Conservation (phyloP, 495 filamentous ascomycete genomes). For the Neurospora pannonica region DNA sequence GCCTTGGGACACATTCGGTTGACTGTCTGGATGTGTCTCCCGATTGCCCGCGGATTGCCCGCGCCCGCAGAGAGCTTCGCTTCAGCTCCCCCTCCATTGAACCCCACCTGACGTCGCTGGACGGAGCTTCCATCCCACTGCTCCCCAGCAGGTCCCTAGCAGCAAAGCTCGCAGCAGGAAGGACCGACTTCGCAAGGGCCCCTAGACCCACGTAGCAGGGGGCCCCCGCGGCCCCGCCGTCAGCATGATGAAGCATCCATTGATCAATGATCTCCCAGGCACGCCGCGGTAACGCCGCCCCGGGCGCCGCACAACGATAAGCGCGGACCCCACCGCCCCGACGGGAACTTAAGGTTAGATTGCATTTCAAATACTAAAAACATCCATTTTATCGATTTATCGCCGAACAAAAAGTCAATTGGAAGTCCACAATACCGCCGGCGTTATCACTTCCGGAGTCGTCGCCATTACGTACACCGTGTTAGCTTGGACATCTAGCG, state of each 20-base stretch:
- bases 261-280: not conserved
- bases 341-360: not conserved
- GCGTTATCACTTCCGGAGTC: not conserved
- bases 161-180: not conserved
- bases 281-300: not conserved
- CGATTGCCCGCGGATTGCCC: not conserved
- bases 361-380: not conserved
- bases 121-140: not conserved
- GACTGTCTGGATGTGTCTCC: not conserved
- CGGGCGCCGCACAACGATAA: not conserved
- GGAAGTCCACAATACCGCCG: not conserved
- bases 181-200: not conserved
- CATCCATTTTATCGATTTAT: not conserved
- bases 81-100: not conserved
- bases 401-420: not conserved
- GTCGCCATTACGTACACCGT: not conserved
- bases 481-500: not conserved
- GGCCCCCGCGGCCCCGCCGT: not conserved
- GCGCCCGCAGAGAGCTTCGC: not conserved
- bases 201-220: not conserved
- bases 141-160: not conserved
- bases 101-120: slow-evolving; percentile 17
- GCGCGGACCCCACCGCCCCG: not conserved
- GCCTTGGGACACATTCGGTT: not conserved
- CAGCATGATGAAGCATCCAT: not conserved